These are phyloP conservation scores for Hypomontagnella monticulosa DNA, from an alignment of 495 filamentous ascomycete genomes.

Conservation along the genomic window DNA sequence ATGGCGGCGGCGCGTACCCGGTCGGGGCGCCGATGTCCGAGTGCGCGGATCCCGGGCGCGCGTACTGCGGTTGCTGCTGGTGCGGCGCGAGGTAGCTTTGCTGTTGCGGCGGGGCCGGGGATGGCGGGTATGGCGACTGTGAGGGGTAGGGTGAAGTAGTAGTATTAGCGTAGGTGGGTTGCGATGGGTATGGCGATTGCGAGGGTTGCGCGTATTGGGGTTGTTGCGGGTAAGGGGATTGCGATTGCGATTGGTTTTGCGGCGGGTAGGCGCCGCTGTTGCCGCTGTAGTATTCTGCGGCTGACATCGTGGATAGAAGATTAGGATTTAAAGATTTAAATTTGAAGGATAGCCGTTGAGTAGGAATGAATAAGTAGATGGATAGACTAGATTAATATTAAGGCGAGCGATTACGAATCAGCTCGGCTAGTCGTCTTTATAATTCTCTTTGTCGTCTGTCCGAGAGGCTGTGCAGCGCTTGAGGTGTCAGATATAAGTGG, in stretches of 20 bases:
- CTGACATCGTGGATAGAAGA: constrained; percentile 45
- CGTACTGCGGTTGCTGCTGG: constrained; percentile 39
- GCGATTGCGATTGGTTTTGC: constrained; percentile 24
- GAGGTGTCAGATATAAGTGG: no score
- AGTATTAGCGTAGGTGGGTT: constrained; percentile 29
- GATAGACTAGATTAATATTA: no score
- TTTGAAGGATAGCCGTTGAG: no score
- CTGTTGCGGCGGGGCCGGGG: constrained; percentile 18
- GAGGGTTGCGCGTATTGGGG: constrained; percentile 42
- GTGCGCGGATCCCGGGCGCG: constrained; percentile 38
- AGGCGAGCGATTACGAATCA: no score
- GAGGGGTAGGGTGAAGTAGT: constrained; percentile 43
- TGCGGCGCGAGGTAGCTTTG: constrained; percentile 36
- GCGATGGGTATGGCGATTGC: constrained; percentile 38
- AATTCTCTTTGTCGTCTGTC: no score
- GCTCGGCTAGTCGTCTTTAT: no score
- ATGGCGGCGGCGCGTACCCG: constrained; percentile 31
- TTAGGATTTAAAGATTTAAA: no score
- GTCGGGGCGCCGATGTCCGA: no score
- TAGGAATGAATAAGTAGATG: no score
- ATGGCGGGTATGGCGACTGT: constrained; percentile 32
- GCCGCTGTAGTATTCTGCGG: constrained; percentile 49
- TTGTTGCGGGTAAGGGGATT: constrained; percentile 38
- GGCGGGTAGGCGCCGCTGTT: constrained; percentile 40
- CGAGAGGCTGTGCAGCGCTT: no score